Evolutionary conservation across 192 early-diverging fungal species (phyloP), one percentile per base, ranked within the genome.

Genomic region (Backusella sp.): DNA sequence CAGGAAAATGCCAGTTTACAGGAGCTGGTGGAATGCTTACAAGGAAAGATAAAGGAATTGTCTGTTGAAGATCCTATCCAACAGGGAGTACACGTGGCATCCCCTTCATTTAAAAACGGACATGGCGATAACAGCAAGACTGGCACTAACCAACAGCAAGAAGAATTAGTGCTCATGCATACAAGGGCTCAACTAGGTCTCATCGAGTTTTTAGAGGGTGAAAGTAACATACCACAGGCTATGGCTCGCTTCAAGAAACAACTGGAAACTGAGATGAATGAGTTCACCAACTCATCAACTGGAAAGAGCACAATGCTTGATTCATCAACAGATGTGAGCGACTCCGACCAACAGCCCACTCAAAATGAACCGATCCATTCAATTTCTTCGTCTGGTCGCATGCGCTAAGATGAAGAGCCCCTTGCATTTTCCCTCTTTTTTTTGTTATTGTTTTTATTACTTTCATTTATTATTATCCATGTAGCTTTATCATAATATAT

Each of bases 151-250:
- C 44, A 52, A 37, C 65, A 76, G 11, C 62, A 76, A 53, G 59
- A 76, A 32, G 66, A 76, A 23, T 21, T 69, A 3, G 23, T 76
- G 37, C 66, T 37, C n/a, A 42, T 71, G 39, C 76, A 77, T 28
- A 72, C 76, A 34, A 21, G 68, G 15, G 76, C 76, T 39, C 76
- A 77, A 28, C 59, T 77, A 11, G 76, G 68, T 3, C 26, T 77
- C 6, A 72, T 77, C 11, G 76, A 77, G 21, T 77, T 32, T 32
- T 44, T 77, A 14, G 76, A 77, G 65, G 76, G 76, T n/a, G 69
- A 77, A 44, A 35, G 32, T 4, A 70, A 77, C 21, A 41, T 77
- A 11, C 23, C 26, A 37, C 68, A 70, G 12, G 76, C 76, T 28
- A 35, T 77, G 23, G 26, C 68, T 15, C 39, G 68, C 26, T 77